Base-by-base conservation (phyloP, 139 green algal species). In the Chlamydomonas schloesseri region DNA sequence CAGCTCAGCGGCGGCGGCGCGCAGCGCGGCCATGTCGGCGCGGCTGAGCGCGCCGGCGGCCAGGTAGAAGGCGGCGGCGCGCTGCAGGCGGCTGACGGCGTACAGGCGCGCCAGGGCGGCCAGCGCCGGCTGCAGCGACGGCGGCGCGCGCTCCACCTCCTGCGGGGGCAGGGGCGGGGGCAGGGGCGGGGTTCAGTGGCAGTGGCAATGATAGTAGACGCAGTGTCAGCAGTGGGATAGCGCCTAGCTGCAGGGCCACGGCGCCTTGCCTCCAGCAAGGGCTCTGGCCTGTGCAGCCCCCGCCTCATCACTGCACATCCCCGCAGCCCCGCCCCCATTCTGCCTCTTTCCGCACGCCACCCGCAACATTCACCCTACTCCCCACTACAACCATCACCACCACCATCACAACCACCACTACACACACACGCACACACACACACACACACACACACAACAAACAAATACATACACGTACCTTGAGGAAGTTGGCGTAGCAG, bases 41-140 rank as follows among this genome's bases (percentile, higher is more conserved):
- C 73, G 73, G 58, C 68, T 77, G 21, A 90, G n/a, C 29, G 50
- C 82, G 57, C 93, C 91, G 21, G 71, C 57, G 8, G 73, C 84
- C 33, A 97, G 88, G 88, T 93, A 94, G 71, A 87, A 89, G 23
- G 90, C 89, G 17, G 91, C 34, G 0, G 86, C 87, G 1, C 77
- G 81, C 88, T 96, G 93, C 23, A 96, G 15, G 23, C 95, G 73
- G 1, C 82, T 91, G 31, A 95, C 87, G 50, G 89, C 95, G 78
- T 95, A 96, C 67, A 97, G 84, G 37, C 47, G 57, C 0, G 86
- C 88, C 73, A 97, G 86, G 69, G 87, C 50, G 33, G 13, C 26
- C 46, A 86, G 78, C 18, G 72, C 71, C 33, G 81, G 83, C 4
- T 55, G 79, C 72, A 89, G 83, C 26, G 78, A 34, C 2, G 77